Base-by-base conservation (phyloP, 1,284 basidiomycete species). In the Entoloma clypeatum region DNA sequence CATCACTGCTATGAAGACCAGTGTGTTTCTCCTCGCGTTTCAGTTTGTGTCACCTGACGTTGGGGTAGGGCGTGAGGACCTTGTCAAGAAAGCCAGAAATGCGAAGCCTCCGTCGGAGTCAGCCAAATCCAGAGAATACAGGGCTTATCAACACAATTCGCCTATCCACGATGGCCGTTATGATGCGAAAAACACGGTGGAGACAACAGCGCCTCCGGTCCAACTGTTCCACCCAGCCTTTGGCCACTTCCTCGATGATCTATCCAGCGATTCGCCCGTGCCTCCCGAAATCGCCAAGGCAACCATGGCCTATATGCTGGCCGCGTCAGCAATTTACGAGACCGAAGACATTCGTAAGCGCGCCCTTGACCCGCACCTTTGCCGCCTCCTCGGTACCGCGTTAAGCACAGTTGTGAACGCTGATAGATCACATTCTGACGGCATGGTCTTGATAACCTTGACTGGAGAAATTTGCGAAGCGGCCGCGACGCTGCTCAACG, bases 171-270 rank as follows among this genome's bases (percentile, higher is more conserved):
- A 36, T 18, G 34, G 34, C n/a, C 34, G 34, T 13, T 36, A 36
- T 14, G 18, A 18, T 9, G 22, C 9, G 7, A 9, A 22, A 7
- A 7, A 25, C 8, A 11, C 13, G 22, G 25, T 9, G 10, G 16
- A 24, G 16, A 44, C 36, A 8, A 27, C 26, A 9, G 41, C 35
- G 18, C 41, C 44, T 38, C 44, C 41, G 7, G 33, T 46, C 22
- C 35, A 43, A 25, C 23, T 43, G 14, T 46, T 36, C 26, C 44
- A 46, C 34, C 41, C 39, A n/a, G 36, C 17, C 8, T 46, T 46
- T 37, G 34, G 13, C 10, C 35, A 46, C 17, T 46, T 46, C 30
- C 29, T 46, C 8, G 40, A 45, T 24, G 44, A 41, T 16, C 3
- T 44, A 26, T 10, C 9, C 7, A 19, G 16, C 27, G 28, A 31